Evolutionary conservation across 495 filamentous ascomycete species (phyloP).

Genomic region (Acidiella bohemica): DNA sequence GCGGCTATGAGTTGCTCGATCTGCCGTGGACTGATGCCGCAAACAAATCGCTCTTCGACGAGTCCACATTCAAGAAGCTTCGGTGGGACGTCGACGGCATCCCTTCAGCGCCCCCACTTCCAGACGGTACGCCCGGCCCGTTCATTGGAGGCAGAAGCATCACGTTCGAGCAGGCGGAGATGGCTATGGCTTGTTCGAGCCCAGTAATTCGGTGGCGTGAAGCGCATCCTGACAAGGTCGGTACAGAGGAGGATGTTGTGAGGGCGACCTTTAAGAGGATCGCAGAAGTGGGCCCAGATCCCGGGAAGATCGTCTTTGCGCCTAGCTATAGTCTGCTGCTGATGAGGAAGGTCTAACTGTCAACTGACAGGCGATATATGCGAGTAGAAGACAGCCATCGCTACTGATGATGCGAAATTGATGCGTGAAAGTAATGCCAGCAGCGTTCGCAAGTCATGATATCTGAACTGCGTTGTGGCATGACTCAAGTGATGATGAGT

Average conservation of each 20-base stretch:
- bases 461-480: too few species aligned
- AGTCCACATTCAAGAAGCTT: constrained; percentile 29
- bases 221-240: constrained; percentile 29
- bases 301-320: neutral
- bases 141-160: constrained; percentile 5
- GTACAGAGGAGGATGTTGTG: constrained; percentile 18
- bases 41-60: constrained; percentile 31
- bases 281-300: neutral
- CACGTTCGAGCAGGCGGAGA: constrained; percentile 27
- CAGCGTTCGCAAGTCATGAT: too few species aligned
- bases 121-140: constrained; percentile 9
- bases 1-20: constrained; percentile 3
- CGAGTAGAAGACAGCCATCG: too few species aligned
- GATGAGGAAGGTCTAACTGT: neutral
- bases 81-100: constrained; percentile 32
- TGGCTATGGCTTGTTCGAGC: constrained; percentile 30
- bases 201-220: constrained; percentile 38
- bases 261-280: constrained; percentile 1
- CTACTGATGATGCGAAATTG: too few species aligned
- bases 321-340: neutral
- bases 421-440: too few species aligned
- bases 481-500: too few species aligned
- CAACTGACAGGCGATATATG: too few species aligned
- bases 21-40: constrained; percentile 7
- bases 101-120: constrained; percentile 3